A percentile compares a stretch with the other conserved stretches of the same genome.
Evolutionary conservation across 345 rosid genomes (phyloP).

Genomic region (Eucalyptus brandiana): DNA sequence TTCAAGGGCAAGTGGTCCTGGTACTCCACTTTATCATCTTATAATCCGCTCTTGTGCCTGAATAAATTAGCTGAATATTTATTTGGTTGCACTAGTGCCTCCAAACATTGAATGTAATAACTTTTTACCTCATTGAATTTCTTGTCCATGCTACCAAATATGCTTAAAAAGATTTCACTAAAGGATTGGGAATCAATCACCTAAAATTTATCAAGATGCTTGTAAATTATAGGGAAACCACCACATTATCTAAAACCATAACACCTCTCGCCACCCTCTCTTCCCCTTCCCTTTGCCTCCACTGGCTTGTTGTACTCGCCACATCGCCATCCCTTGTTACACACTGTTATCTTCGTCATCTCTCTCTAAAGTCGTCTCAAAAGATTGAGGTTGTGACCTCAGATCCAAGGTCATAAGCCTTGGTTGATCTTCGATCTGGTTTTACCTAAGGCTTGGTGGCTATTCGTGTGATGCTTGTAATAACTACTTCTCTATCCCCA

Average conservation of each 20-base stretch:
- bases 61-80: background rate
- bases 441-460: background rate
- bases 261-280: background rate
- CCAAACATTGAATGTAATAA: background rate
- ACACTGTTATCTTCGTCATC: background rate
- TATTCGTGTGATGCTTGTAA: background rate
- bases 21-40: background rate
- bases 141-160: background rate
- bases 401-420: background rate
- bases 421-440: background rate
- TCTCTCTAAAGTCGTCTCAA: background rate
- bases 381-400: background rate
- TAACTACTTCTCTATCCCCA: background rate
- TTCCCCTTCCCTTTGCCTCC: background rate
- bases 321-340: background rate
- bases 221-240: background rate
- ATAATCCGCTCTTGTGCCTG: background rate
- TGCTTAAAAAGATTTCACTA: background rate
- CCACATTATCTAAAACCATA: background rate
- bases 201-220: background rate
- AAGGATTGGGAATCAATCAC: background rate
- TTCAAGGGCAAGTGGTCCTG: background rate
- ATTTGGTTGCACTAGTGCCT: background rate
- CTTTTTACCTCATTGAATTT: background rate
- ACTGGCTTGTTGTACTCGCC: background rate